Evolutionary conservation across 2,329 filamentous ascomycete genomes (phyloP).

Genomic region (Aquanectria penicillioides): DNA sequence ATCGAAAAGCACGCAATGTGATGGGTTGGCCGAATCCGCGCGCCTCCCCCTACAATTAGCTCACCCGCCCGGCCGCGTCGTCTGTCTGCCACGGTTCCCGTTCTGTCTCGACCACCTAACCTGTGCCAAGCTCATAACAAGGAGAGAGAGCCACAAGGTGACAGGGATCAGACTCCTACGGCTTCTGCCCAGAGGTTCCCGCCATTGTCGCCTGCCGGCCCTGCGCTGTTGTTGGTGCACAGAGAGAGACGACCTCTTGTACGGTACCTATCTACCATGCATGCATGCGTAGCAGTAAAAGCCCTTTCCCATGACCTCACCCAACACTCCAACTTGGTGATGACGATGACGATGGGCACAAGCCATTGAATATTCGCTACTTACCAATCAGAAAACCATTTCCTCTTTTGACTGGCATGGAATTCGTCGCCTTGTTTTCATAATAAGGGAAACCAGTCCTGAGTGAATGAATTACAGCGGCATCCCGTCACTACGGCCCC

Average conservation of each 20-base stretch:
- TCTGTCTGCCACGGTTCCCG: slow-evolving; percentile 25
- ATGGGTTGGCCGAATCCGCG: slow-evolving; percentile 21
- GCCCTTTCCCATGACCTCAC: not conserved
- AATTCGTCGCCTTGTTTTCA: not conserved
- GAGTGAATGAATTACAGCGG: not conserved
- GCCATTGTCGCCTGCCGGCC: slow-evolving; percentile 26
- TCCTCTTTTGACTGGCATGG: slow-evolving; percentile 10
- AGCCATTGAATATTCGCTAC: not conserved
- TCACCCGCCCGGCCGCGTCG: slow-evolving; percentile 19
- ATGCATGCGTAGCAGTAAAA: not conserved
- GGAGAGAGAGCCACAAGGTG: slow-evolving; percentile 31
- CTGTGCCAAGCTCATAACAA: slow-evolving; percentile 26
- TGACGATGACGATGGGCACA: not conserved
- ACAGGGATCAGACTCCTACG: slow-evolving; percentile 42
- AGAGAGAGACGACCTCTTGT: too few species aligned
- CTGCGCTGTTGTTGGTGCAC: slow-evolving; percentile 24
- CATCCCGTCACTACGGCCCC: not conserved
- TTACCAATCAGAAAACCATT: not conserved
- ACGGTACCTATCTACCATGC: not conserved
- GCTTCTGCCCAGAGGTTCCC: slow-evolving; percentile 33
- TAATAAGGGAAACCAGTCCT: not conserved
- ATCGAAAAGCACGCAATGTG: not conserved
- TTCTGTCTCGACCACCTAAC: slow-evolving; percentile 29
- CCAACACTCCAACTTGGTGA: not conserved
- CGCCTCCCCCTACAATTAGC: slow-evolving; percentile 26